Conservation (phyloP, 1,139 yeast genomes). For the Magnusiomyces magnusii region DNA sequence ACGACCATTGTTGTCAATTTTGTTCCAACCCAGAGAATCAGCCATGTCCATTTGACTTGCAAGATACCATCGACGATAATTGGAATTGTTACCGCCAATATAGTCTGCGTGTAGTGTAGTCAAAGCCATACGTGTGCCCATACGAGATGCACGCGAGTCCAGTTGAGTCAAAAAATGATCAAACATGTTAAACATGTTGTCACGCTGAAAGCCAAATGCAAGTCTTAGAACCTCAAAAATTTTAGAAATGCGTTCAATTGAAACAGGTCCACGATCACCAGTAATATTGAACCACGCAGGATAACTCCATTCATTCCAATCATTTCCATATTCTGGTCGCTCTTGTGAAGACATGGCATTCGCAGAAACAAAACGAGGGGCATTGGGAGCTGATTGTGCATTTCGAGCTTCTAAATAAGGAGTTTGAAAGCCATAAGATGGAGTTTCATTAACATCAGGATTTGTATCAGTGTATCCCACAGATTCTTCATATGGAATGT, state of each 20-base stretch:
- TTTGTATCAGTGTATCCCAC: not conserved
- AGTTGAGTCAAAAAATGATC: conserved; percentile 69
- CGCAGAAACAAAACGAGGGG: conserved; percentile 6
- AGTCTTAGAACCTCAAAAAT: conserved; percentile 54
- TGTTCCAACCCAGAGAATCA: conserved; percentile 42
- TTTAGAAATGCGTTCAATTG: conserved; percentile 49
- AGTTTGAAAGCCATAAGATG: conserved; percentile 12
- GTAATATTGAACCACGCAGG: conserved; percentile 48
- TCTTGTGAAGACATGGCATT: conserved; percentile 9
- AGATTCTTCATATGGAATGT: not conserved
- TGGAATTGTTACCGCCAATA: conserved; percentile 62
- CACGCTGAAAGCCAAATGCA: conserved; percentile 69
- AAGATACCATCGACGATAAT: conserved; percentile 64
- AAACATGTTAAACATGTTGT: conserved; percentile 66
- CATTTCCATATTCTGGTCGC: conserved; percentile 27
- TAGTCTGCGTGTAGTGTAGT: conserved; percentile 67
- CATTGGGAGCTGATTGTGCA: conserved; percentile 12
- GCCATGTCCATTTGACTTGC: conserved; percentile 55
- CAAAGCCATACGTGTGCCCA: conserved; percentile 64
- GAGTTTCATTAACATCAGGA: not conserved
- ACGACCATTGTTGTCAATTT: conserved; percentile 23
- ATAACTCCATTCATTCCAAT: conserved; percentile 42
- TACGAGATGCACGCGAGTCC: conserved; percentile 68
- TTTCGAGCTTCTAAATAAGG: conserved; percentile 11
- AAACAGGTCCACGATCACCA: conserved; percentile 36